Evolutionary conservation across 805 yeast genomes (phyloP), one percentile per base, ranked within the genome.

Genomic region (Lachancea sp.): DNA sequence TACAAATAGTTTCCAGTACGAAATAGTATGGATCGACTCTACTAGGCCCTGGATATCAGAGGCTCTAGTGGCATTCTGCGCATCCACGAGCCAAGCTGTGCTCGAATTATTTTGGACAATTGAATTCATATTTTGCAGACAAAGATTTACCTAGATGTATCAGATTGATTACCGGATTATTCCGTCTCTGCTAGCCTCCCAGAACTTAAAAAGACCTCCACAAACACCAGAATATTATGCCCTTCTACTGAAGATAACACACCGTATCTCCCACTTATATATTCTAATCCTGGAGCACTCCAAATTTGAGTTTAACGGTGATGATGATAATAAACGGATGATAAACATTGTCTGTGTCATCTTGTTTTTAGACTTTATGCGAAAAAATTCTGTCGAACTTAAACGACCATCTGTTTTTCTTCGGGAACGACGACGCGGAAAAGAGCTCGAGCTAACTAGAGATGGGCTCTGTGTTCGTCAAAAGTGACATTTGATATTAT

Each of bases 1-100:
- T 20, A 73, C 39, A 15, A 68, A 47, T 31, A 77, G 50, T 56
- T 79, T 77, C 64, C 71, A 68, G 77, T 83, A 78, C 3, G 81
- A 64, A 15, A 75, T 28, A 12, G 51, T 41, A 30, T 52, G 48
- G 11, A 62, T 25, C 11, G 45, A 39, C 17, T 46, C 46, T 9
- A 52, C 25, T 1, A 50, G 26, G 5, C 26, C 12, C 5, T 45
- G 50, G 15, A 46, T 22, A 17, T 36, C 41, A 33, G 39, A 22
- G 24, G 24, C 24, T 11, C 24, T 18, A 9, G 18, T 13, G 18
- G 30, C 12, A 15, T 29, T 33, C n/a, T 26, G 34, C 18, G 29
- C 29, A 6, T 20, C 20, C 18, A 13, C 12, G 5, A 38, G 8
- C 19, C 25, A 11, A 19, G 26, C 26, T 12, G 15, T 28, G 23